These are phyloP conservation scores for Saccharomyces hybrid DNA, from an alignment of 1,139 yeast species.

Conservation along the genomic window DNA sequence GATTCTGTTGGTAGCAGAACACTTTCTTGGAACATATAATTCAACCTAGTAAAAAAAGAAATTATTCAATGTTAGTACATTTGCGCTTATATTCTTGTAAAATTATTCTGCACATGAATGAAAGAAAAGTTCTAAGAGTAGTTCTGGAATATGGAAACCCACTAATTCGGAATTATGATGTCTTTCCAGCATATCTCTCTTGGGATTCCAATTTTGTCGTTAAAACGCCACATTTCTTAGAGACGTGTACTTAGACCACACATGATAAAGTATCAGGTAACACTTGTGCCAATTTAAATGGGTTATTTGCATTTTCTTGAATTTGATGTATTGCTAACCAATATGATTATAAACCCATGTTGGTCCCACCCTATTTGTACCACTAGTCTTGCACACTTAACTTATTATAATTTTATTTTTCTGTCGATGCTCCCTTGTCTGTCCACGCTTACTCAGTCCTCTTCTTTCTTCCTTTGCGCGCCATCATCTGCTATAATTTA, in stretches of 20 bases:
- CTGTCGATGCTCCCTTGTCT: not conserved
- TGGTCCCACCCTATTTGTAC: not conserved
- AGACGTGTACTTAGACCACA: not conserved
- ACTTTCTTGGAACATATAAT: conserved; percentile 99
- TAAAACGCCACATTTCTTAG: not conserved
- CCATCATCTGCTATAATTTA: not conserved
- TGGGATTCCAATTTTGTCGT: not conserved
- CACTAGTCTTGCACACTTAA: not conserved
- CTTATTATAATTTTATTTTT: not conserved
- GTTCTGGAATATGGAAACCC: not conserved
- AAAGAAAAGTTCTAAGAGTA: not conserved
- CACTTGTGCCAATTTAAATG: no score
- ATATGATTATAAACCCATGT: not conserved
- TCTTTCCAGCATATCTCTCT: not conserved
- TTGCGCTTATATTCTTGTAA: not conserved
- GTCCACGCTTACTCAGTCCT: not conserved
- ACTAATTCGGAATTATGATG: not conserved
- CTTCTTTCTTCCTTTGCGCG: not conserved
- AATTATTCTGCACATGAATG: not conserved
- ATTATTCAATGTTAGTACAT: conserved; percentile 5
- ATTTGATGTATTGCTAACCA: no score
- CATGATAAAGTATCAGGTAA: not conserved
- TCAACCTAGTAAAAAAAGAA: conserved; percentile 58
- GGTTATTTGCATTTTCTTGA: no score
- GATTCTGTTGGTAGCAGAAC: conserved; percentile 99